phyloP scores from a whole-genome alignment of 306 rosid species.

The Hippophae tibetana region DNA sequence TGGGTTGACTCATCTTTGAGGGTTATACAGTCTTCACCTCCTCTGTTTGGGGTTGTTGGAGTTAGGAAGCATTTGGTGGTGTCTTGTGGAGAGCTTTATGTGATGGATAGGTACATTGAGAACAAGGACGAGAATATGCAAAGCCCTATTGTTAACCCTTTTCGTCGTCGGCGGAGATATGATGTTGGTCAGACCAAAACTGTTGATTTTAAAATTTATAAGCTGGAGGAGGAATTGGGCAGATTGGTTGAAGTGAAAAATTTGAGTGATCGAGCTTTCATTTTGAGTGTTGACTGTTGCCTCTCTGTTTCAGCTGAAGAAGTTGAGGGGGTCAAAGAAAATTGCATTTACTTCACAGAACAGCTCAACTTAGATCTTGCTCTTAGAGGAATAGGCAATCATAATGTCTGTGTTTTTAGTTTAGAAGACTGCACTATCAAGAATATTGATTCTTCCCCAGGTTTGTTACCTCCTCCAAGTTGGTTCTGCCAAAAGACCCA shows the following conservation, averaged over 20 bases:
- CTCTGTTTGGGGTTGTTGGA: conserved; percentile 38
- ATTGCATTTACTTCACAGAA: conserved; percentile 34
- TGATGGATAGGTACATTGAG: conserved; percentile 43
- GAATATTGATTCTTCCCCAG: conserved; percentile 15
- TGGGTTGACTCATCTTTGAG: conserved; percentile 45
- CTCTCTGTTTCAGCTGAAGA: conserved; percentile 18
- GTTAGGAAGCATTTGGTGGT: conserved; percentile 64
- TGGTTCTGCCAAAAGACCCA: too few relatives aligned
- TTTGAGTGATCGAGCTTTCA: conserved; percentile 23
- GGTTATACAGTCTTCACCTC: conserved; percentile 47
- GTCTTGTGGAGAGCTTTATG: conserved; percentile 46
- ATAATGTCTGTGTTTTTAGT: conserved; percentile 27
- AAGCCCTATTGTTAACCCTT: background rate
- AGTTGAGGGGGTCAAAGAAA: conserved; percentile 21
- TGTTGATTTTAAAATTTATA: conserved; percentile 39
- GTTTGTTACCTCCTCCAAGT: conserved; percentile 10
- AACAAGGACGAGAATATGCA: conserved; percentile 5
- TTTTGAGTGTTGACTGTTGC: conserved; percentile 27
- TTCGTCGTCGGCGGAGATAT: background rate
- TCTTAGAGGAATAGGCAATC: conserved; percentile 6
- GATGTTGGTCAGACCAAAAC: conserved; percentile 9
- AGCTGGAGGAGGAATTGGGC: conserved; percentile 35
- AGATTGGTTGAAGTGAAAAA: conserved; percentile 29
- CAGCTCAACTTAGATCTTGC: conserved; percentile 3
- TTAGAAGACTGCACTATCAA: conserved; percentile 27